Evolutionary conservation across 2,329 filamentous ascomycete genomes (phyloP).

Genomic region (Stenocarpella maydis): DNA sequence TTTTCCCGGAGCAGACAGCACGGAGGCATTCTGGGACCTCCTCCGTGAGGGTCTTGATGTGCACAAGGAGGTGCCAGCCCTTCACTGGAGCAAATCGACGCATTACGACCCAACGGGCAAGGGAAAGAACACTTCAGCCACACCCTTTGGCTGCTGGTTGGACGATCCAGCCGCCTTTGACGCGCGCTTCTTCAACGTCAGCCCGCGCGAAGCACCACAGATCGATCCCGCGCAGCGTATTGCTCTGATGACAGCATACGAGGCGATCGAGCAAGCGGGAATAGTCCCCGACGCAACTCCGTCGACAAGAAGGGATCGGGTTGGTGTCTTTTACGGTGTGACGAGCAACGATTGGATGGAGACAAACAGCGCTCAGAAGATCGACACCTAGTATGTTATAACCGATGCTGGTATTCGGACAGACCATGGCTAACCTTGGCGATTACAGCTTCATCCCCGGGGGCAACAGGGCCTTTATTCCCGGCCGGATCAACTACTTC

Average conservation of each 20-base stretch:
- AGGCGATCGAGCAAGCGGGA: conserved; percentile 55
- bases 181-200: conserved; percentile 33
- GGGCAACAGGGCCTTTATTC: conserved; percentile 43
- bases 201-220: conserved; percentile 27
- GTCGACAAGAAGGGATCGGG: conserved; percentile 52
- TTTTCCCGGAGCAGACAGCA: conserved; percentile 32
- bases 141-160: conserved; percentile 51
- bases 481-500: conserved; percentile 48
- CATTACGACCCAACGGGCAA: conserved; percentile 73
- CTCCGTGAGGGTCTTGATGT: conserved; percentile 32
- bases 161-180: conserved; percentile 27
- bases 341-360: conserved; percentile 65
- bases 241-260: conserved; percentile 29
- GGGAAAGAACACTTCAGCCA: conserved; percentile 67
- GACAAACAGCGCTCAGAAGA: conserved; percentile 59
- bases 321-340: conserved; percentile 71
- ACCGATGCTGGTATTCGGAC: neutral
- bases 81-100: conserved; percentile 56
- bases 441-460: conserved; percentile 52
- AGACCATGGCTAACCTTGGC: neutral
- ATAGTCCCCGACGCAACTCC: conserved; percentile 37
- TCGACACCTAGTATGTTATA: conserved; percentile 42
- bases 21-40: conserved; percentile 38
- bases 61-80: conserved; percentile 34
- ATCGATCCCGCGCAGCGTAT: conserved; percentile 32